Percentiles rank a stretch among this genome's conserved stretches.
Evolutionary conservation across 2,329 filamentous ascomycete genomes (phyloP).

Genomic region (Elsinoe ampelina): DNA sequence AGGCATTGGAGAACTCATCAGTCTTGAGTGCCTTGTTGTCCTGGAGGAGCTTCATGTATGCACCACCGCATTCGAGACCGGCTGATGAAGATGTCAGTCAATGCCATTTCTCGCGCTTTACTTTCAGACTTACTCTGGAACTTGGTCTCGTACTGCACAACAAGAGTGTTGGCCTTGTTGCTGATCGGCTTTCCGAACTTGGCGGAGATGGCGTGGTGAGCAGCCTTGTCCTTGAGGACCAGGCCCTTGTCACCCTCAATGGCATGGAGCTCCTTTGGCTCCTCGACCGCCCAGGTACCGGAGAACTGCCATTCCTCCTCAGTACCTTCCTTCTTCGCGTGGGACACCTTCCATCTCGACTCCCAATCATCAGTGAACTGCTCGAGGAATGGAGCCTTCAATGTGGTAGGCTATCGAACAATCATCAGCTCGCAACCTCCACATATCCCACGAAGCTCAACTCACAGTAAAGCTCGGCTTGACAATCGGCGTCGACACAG

Average conservation of each 20-base stretch:
- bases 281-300: slow-evolving; percentile 93
- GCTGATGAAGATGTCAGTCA: slow-evolving; percentile 42
- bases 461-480: slow-evolving; percentile 84
- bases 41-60: slow-evolving; percentile 97
- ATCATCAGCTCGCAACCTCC: slow-evolving; percentile 6
- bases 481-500: slow-evolving; percentile 40
- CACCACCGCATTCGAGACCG: slow-evolving; percentile 93
- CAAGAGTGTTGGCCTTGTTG: slow-evolving; percentile 93
- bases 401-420: slow-evolving; percentile 59
- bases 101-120: neutral
- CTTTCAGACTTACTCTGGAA: slow-evolving; percentile 67
- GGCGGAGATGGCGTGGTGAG: slow-evolving; percentile 97
- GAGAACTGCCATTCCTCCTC: slow-evolving; percentile 93
- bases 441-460: slow-evolving; percentile 19
- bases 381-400: slow-evolving; percentile 94
- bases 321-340: slow-evolving; percentile 91
- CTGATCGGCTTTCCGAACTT: slow-evolving; percentile 96
- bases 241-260: slow-evolving; percentile 94
- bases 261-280: slow-evolving; percentile 81
- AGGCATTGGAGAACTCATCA: slow-evolving; percentile 95
- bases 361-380: slow-evolving; percentile 98
- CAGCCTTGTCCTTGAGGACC: slow-evolving; percentile 94
- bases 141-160: slow-evolving; percentile 99
- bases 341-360: slow-evolving; percentile 81
- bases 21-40: slow-evolving; percentile 95